Conservation (phyloP, 2,329 filamentous ascomycete genomes). For the Hypoxylon sp. region DNA sequence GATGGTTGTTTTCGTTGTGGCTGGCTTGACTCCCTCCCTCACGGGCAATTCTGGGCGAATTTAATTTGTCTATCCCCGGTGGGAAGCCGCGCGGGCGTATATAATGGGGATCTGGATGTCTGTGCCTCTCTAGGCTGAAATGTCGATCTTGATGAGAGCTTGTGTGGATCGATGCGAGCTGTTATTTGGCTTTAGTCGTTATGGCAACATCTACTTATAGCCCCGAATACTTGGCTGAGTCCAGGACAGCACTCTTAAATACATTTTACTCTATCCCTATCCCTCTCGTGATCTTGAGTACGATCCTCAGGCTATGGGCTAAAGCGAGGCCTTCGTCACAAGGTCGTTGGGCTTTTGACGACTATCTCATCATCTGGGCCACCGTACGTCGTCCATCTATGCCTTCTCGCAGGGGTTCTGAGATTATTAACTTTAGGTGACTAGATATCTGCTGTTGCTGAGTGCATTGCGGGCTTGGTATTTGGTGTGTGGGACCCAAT, state of each 20-base stretch:
- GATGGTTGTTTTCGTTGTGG: no score
- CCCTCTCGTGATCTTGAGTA: slow-evolving; percentile 40
- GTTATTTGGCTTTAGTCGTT: slow-evolving; percentile 1
- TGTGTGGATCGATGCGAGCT: slow-evolving; percentile 1
- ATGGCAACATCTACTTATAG: slow-evolving; percentile 32
- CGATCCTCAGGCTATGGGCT: slow-evolving; percentile 36
- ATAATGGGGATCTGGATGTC: no score
- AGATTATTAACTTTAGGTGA: not conserved
- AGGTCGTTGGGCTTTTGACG: slow-evolving; percentile 36
- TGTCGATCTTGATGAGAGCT: no score
- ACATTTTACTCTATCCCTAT: slow-evolving; percentile 41
- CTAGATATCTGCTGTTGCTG: slow-evolving; percentile 27
- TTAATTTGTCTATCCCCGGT: no score
- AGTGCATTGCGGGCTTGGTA: slow-evolving; percentile 38
- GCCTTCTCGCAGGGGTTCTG: no score
- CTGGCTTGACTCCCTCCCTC: no score
- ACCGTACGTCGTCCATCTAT: slow-evolving; percentile 38
- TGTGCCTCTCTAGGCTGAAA: no score
- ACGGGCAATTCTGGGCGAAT: no score
- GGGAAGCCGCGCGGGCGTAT: no score
- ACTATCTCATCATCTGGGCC: slow-evolving; percentile 43
- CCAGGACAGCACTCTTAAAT: slow-evolving; percentile 30
- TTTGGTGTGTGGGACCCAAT: slow-evolving; percentile 30
- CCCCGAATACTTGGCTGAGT: slow-evolving; percentile 39
- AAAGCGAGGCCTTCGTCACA: slow-evolving; percentile 34